Evolutionary conservation across 139 green algal species (phyloP), one percentile per base, ranked within the genome.

Genomic region (Chlamydomonas sphaeroides): DNA sequence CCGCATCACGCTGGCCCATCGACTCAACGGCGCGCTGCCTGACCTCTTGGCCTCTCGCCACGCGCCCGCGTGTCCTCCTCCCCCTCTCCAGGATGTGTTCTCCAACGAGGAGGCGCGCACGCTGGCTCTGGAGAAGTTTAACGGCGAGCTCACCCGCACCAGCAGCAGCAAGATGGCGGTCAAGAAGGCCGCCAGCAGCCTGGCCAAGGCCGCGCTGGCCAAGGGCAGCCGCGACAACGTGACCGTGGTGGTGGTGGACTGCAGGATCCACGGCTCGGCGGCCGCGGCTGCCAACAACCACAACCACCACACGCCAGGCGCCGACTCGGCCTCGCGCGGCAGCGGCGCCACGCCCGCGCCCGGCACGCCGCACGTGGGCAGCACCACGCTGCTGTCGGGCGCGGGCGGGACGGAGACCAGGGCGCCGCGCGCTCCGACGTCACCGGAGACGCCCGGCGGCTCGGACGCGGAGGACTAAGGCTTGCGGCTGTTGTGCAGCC

Each of bases 181-280:
- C 30, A 85, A 85, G 68, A 77, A 76, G 57, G 92, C 92, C 1
- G 92, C 94, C 17, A 91, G 88, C 5, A 84, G 93, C 63, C 89
- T 97, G 20, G 94, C 91, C 1, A 91, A 92, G 18, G 91, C 86
- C 62, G 91, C 92, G 20, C 61, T 95, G 30, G 84, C 83, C 5
- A 80, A 90, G 23, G 91, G 92, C 62, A 89, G 83, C 6, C 69
- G 84, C 4, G 92, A 95, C 84, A 94, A 95, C 59, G 86, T 95
- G 10, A 94, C 86, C 0, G 90, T 92, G 38, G 51, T 92, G 23
- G 80, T 94, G 33, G 85, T 92, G 26, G 90, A 94, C 56, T 36
- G 32, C 2, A 14, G 1, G n/a, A 11, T 20, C 36, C 72, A 68
- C 72, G 26, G 39, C 72, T 28, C 48, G 14, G 72, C 66, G 26